These are phyloP conservation scores for Coprinellus aureogranulatus DNA, from an alignment of 768 basidiomycete genomes.

Conservation along the genomic window DNA sequence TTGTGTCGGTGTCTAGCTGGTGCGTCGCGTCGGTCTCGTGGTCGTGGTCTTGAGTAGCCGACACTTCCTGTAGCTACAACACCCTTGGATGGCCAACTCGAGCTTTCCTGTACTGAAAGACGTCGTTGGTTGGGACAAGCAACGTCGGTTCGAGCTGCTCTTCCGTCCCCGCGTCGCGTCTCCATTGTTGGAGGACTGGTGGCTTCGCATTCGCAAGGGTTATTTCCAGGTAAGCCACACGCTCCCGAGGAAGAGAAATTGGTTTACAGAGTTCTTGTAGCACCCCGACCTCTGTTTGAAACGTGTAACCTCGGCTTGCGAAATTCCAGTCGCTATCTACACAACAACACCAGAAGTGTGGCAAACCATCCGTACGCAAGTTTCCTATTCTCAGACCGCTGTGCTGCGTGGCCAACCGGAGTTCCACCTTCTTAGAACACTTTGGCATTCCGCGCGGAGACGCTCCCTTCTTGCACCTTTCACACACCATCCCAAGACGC, in stretches of 20 bases:
- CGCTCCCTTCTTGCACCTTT: background rate
- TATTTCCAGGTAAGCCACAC: background rate
- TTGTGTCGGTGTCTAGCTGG: background rate
- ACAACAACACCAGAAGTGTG: background rate
- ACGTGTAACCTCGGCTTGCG: background rate
- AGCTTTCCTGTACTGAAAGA: background rate
- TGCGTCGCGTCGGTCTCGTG: background rate
- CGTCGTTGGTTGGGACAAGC: background rate
- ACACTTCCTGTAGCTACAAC: background rate
- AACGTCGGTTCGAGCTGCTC: background rate
- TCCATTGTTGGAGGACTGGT: background rate
- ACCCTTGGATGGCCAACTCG: background rate
- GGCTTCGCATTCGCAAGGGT: constrained; percentile 1
- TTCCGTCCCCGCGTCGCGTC: background rate
- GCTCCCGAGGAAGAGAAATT: background rate
- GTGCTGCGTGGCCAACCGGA: too few relatives aligned
- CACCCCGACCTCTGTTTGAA: background rate
- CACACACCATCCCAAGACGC: background rate
- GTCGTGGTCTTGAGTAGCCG: background rate
- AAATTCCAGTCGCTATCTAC: background rate
- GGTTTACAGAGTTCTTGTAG: background rate
- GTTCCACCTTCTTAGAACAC: background rate
- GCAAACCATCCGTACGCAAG: background rate
- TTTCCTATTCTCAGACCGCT: background rate
- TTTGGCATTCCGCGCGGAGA: background rate